phyloP scores from a whole-genome alignment of 1,139 yeast genomes.

The Sugiyamaella sp. region DNA sequence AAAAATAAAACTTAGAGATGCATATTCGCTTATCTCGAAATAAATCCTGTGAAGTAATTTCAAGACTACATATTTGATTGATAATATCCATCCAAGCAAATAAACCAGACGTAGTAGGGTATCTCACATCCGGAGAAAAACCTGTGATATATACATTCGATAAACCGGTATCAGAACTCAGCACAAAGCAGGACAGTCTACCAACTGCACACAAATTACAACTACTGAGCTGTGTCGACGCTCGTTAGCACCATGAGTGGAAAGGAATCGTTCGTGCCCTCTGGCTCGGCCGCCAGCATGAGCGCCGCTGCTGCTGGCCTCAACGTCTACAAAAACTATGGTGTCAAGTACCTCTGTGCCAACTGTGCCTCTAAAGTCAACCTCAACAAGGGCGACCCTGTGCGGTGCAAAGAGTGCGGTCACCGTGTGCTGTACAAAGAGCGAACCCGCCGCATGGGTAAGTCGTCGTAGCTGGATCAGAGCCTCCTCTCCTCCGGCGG shows the following conservation, averaged over 20 bases:
- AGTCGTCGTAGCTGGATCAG: constrained; percentile 23
- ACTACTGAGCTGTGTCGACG: too few relatives aligned
- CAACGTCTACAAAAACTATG: constrained; percentile 71
- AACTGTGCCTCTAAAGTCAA: constrained; percentile 92
- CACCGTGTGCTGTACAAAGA: constrained; percentile 97
- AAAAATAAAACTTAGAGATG: too few relatives aligned
- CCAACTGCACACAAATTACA: too few relatives aligned
- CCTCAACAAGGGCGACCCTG: constrained; percentile 91
- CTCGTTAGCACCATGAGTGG: constrained; percentile 26
- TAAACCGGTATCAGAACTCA: too few relatives aligned
- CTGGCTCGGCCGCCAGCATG: constrained; percentile 68
- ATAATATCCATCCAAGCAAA: too few relatives aligned
- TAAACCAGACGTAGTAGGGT: too few relatives aligned
- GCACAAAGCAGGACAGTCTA: too few relatives aligned
- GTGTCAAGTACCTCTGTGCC: constrained; percentile 93
- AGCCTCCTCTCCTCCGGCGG: not conserved
- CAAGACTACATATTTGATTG: too few relatives aligned
- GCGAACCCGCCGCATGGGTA: constrained; percentile 93
- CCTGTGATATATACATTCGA: too few relatives aligned
- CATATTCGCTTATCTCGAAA: too few relatives aligned
- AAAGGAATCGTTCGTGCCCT: constrained; percentile 95
- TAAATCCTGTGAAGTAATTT: too few relatives aligned
- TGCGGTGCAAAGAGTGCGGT: constrained; percentile 98
- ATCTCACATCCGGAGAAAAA: too few relatives aligned
- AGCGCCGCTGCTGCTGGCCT: constrained; percentile 68